Evolutionary conservation across 192 early-diverging fungal genomes (phyloP).

Genomic region (Phlyctochytrium bullatum): DNA sequence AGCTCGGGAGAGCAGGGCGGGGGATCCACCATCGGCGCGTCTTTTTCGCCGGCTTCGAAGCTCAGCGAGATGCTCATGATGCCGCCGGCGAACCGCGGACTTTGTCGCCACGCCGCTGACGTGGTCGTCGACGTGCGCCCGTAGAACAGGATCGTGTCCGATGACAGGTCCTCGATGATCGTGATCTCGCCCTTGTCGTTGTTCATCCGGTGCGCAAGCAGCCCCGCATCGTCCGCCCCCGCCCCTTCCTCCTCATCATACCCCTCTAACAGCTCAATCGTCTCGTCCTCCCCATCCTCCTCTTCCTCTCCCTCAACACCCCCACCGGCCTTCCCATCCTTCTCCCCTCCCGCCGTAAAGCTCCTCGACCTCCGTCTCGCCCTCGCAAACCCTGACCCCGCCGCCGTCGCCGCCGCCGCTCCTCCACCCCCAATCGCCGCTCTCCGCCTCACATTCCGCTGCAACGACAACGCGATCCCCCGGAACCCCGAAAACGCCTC

Average conservation of each 20-base stretch:
- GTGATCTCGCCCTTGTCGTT: constrained; percentile 32
- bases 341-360: background rate
- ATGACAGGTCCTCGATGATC: constrained; percentile 42
- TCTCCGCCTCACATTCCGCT: constrained; percentile 11
- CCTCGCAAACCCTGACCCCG: background rate
- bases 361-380: background rate
- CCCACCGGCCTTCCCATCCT: background rate
- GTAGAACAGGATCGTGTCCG: constrained; percentile 44
- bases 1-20: constrained; percentile 44
- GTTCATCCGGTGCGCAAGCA: constrained; percentile 27
- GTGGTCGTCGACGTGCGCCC: constrained; percentile 41
- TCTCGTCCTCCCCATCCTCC: background rate
- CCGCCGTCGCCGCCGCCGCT: background rate
- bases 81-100: constrained; percentile 40
- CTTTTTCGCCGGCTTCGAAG: constrained; percentile 35
- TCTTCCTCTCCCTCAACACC: background rate
- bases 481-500: constrained; percentile 24
- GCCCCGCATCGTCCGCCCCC: constrained; percentile 22
- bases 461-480: constrained; percentile 44
- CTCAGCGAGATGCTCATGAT: constrained; percentile 46
- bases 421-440: too few relatives aligned
- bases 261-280: background rate
- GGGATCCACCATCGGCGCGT: constrained; percentile 27
- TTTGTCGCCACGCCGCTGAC: constrained; percentile 31
- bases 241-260: constrained; percentile 24